These are phyloP conservation scores for Termitomyces sp. DNA, from an alignment of 768 basidiomycete genomes.

Conservation along the genomic window DNA sequence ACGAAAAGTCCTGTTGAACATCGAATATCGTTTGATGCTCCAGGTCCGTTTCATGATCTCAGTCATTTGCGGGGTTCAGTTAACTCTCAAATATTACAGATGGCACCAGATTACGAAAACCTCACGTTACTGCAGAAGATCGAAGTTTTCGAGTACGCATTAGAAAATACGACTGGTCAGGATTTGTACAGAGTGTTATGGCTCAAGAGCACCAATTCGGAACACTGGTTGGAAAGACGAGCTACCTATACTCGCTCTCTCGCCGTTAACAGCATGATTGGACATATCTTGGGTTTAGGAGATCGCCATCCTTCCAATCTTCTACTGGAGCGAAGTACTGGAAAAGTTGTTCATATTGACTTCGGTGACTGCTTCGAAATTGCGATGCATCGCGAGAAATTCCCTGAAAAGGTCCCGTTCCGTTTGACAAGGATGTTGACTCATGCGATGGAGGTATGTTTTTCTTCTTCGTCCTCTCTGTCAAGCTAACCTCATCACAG, in stretches of 20 bases:
- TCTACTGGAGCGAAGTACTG: slow-evolving; percentile 84
- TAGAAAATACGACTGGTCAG: slow-evolving; percentile 98
- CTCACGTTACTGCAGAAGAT: slow-evolving; percentile 94
- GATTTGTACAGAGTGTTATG: slow-evolving; percentile 95
- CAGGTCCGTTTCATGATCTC: slow-evolving; percentile 49
- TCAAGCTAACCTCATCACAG: slow-evolving; percentile 32
- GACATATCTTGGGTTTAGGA: slow-evolving; percentile 95
- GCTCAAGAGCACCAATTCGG: slow-evolving; percentile 93
- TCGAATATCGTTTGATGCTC: slow-evolving; percentile 97
- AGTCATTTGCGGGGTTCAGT: neutral
- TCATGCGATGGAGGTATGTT: slow-evolving; percentile 93
- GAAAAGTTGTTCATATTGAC: slow-evolving; percentile 95
- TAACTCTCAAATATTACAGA: slow-evolving; percentile 39
- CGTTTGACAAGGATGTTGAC: slow-evolving; percentile 97
- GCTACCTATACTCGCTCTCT: slow-evolving; percentile 95
- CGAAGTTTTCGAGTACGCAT: slow-evolving; percentile 97
- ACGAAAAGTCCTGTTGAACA: slow-evolving; percentile 93
- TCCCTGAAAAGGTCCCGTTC: slow-evolving; percentile 98
- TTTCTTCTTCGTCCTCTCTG: neutral
- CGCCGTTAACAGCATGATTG: slow-evolving; percentile 97
- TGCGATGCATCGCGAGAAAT: slow-evolving; percentile 97
- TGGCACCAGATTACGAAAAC: slow-evolving; percentile 98
- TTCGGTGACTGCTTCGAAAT: slow-evolving; percentile 99
- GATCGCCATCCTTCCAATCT: slow-evolving; percentile 97
- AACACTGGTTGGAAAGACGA: slow-evolving; percentile 95